Evolutionary conservation across 768 basidiomycete species (phyloP).

Genomic region (Boletus subparvulus): DNA sequence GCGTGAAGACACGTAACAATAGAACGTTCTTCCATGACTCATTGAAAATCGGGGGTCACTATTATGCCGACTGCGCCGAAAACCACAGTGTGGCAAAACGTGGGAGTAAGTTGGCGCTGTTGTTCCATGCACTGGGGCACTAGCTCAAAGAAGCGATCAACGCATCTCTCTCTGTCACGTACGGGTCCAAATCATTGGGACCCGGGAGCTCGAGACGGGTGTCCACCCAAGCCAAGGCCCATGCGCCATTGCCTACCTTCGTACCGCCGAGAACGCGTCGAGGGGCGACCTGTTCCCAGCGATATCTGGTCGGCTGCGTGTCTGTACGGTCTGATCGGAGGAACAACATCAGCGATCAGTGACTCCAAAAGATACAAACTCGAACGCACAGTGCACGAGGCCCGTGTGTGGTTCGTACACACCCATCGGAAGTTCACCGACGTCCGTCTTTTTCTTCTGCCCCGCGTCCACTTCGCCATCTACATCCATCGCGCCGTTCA

Average conservation of each 20-base stretch:
- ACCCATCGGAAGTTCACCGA: conserved; percentile 51
- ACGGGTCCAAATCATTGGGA: conserved; percentile 22
- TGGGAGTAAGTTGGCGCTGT: neutral
- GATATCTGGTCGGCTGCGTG: conserved; percentile 69
- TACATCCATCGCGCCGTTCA: conserved; percentile 31
- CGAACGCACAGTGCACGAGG: conserved; percentile 64
- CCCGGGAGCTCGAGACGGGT: conserved; percentile 40
- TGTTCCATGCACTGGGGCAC: neutral
- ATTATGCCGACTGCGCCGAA: too few species aligned
- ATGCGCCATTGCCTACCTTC: conserved; percentile 74
- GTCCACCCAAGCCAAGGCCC: conserved; percentile 81
- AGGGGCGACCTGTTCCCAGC: conserved; percentile 60
- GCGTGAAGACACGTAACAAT: too few species aligned
- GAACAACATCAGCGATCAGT: conserved; percentile 5
- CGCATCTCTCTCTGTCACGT: conserved; percentile 19
- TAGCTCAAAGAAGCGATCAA: conserved; percentile 17
- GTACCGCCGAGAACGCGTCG: conserved; percentile 61
- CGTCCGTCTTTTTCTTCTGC: conserved; percentile 31
- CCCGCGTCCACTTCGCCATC: conserved; percentile 27
- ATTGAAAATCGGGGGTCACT: too few species aligned
- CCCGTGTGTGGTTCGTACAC: conserved; percentile 84
- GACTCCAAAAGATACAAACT: neutral
- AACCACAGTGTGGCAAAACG: neutral
- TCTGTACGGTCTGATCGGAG: conserved; percentile 60
- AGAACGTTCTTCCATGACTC: too few species aligned